These are phyloP conservation scores for Globisporangium nodosum DNA, from an alignment of 352 stramenopile genomes.

Conservation along the genomic window DNA sequence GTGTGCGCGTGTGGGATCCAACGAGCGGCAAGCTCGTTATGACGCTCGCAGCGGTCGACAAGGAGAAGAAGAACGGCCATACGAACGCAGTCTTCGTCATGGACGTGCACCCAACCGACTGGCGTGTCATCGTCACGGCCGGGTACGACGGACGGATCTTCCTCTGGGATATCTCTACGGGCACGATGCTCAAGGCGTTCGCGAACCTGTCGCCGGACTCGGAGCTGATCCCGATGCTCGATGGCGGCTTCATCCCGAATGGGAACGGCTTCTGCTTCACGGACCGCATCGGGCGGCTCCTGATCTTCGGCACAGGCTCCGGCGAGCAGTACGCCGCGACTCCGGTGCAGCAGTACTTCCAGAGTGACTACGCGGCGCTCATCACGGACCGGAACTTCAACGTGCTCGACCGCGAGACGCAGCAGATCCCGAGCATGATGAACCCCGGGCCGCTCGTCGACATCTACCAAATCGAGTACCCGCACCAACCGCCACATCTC, in stretches of 20 bases:
- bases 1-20: slow-evolving; percentile 64
- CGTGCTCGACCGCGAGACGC: slow-evolving; percentile 83
- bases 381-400: slow-evolving; percentile 86
- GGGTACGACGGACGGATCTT: slow-evolving; percentile 82
- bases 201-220: slow-evolving; percentile 49
- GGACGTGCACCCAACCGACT: slow-evolving; percentile 68
- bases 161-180: slow-evolving; percentile 79
- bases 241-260: slow-evolving; percentile 66
- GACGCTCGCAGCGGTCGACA: slow-evolving; percentile 52
- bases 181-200: slow-evolving; percentile 56
- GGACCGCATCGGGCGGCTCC: slow-evolving; percentile 71
- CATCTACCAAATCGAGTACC: slow-evolving; percentile 68
- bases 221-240: slow-evolving; percentile 65
- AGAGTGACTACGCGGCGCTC: slow-evolving; percentile 87
- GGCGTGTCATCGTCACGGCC: slow-evolving; percentile 69
- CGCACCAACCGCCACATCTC: slow-evolving; percentile 63
- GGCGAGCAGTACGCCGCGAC: slow-evolving; percentile 50
- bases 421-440: slow-evolving; percentile 84
- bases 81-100: slow-evolving; percentile 80
- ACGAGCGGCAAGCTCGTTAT: slow-evolving; percentile 43
- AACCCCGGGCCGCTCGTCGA: slow-evolving; percentile 68
- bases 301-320: slow-evolving; percentile 77
- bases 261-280: slow-evolving; percentile 73
- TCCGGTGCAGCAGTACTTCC: slow-evolving; percentile 86
- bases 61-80: slow-evolving; percentile 57